These are phyloP conservation scores for Leonotis leonurus DNA, from an alignment of 257 asterid species.

Conservation along the genomic window DNA sequence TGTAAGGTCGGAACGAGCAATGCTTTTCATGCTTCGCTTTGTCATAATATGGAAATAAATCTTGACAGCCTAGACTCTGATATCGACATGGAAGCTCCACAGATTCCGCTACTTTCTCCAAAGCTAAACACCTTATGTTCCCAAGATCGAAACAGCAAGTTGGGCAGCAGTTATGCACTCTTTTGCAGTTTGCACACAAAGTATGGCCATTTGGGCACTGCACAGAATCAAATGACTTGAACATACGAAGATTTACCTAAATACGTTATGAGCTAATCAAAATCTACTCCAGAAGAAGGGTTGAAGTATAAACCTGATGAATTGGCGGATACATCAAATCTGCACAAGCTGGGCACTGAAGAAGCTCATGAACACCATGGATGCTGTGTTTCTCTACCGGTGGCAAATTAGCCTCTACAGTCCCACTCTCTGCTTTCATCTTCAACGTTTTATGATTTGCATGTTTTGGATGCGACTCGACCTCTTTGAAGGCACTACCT, in stretches of 20 bases:
- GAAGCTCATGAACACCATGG: constrained; percentile 62
- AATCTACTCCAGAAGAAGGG: not conserved
- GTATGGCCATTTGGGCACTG: constrained; percentile 96
- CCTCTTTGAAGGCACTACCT: constrained; percentile 46
- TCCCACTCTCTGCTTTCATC: constrained; percentile 33
- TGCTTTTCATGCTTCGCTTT: constrained; percentile 63
- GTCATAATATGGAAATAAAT: constrained; percentile 51
- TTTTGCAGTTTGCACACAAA: constrained; percentile 63
- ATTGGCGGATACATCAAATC: constrained; percentile 71
- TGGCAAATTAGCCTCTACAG: constrained; percentile 10
- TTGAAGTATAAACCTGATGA: constrained; percentile 50
- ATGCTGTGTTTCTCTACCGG: constrained; percentile 37
- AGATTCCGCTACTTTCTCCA: constrained; percentile 79
- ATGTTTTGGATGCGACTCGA: constrained; percentile 35
- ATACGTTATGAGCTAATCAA: not conserved
- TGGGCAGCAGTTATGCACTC: constrained; percentile 55
- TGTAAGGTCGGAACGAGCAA: constrained; percentile 69
- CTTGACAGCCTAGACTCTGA: constrained; percentile 57
- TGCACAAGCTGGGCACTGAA: constrained; percentile 65
- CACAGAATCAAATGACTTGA: not conserved
- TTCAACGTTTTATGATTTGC: constrained; percentile 25
- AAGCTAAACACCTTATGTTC: constrained; percentile 72
- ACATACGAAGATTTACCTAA: not conserved
- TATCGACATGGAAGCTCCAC: constrained; percentile 72
- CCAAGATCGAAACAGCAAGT: constrained; percentile 59